Percentiles rank a stretch among this genome's conserved stretches.
Evolutionary conservation across 352 stramenopile genomes (phyloP).

Genomic region (Globisporangium sylvaticum): DNA sequence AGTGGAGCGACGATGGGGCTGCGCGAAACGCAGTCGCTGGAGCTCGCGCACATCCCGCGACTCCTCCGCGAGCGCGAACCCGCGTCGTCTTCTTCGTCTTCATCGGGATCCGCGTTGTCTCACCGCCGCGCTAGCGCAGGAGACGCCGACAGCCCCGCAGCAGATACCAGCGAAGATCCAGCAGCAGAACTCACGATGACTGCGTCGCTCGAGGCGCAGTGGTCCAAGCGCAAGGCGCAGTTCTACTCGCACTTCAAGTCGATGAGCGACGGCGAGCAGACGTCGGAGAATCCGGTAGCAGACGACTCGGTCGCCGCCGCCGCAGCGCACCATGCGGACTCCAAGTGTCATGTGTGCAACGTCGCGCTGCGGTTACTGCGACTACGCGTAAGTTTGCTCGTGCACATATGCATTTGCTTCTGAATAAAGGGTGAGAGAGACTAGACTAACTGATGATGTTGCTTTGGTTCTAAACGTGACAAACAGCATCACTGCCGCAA

Average conservation of each 20-base stretch:
- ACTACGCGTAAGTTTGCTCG: no score
- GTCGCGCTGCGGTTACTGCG: conserved; percentile 41
- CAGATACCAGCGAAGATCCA: neutral
- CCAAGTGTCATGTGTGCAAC: conserved; percentile 72
- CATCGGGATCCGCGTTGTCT: neutral
- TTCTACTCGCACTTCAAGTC: conserved; percentile 49
- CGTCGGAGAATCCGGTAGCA: neutral
- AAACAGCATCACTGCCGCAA: conserved; percentile 63
- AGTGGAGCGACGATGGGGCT: conserved; percentile 6
- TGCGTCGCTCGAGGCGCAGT: conserved; percentile 30
- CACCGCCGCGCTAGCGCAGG: neutral
- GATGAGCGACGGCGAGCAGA: conserved; percentile 10
- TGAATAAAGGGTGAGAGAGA: no score
- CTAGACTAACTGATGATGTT: neutral
- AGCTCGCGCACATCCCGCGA: conserved; percentile 11
- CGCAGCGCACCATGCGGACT: conserved; percentile 24
- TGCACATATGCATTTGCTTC: no score
- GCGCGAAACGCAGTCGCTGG: conserved; percentile 10
- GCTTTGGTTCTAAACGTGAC: neutral
- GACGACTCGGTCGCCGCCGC: conserved; percentile 8
- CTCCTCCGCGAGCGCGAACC: neutral
- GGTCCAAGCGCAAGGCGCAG: conserved; percentile 35
- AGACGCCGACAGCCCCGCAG: neutral
- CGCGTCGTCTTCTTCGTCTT: neutral
- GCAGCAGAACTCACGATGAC: conserved; percentile 26